phyloP scores from a whole-genome alignment of 1,284 basidiomycete genomes.

The Moniliella sp. region DNA sequence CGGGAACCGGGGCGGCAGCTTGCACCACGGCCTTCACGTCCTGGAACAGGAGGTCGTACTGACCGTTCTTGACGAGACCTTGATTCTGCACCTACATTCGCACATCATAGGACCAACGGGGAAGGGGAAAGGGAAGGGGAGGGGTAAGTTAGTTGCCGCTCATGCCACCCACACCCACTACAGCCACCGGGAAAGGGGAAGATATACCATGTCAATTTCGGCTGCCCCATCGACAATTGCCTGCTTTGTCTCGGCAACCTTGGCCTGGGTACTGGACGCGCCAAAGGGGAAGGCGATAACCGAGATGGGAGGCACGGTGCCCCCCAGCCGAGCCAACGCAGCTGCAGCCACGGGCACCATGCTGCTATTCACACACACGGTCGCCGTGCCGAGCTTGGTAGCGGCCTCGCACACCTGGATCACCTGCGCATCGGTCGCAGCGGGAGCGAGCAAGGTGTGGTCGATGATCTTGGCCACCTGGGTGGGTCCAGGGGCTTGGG shows the following conservation, averaged over 20 bases:
- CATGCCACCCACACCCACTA: no score
- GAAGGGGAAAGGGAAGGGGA: background rate
- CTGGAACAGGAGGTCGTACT: constrained; percentile 8
- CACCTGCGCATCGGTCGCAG: constrained; percentile 11
- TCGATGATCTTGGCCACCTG: constrained; percentile 10
- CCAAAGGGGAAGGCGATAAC: constrained; percentile 17
- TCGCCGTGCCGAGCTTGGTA: constrained; percentile 9
- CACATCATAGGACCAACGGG: constrained; percentile 1
- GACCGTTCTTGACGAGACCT: constrained; percentile 10
- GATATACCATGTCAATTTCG: constrained; percentile 22
- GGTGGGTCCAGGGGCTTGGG: no score
- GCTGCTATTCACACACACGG: constrained; percentile 21
- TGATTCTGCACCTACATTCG: constrained; percentile 12
- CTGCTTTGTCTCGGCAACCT: constrained; percentile 10
- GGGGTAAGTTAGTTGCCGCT: background rate
- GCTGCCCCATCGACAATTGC: constrained; percentile 11
- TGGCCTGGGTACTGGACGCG: constrained; percentile 8
- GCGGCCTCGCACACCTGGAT: constrained; percentile 10
- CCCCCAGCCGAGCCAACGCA: constrained; percentile 30
- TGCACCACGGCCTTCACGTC: constrained; percentile 12
- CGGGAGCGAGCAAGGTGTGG: constrained; percentile 24
- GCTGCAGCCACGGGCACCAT: constrained; percentile 38
- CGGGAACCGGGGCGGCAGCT: constrained; percentile 8
- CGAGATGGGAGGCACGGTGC: constrained; percentile 4
- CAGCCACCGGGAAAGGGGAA: constrained; percentile 1